Evolutionary conservation across 306 rosid species (phyloP).

Genomic region (Prunus mira): DNA sequence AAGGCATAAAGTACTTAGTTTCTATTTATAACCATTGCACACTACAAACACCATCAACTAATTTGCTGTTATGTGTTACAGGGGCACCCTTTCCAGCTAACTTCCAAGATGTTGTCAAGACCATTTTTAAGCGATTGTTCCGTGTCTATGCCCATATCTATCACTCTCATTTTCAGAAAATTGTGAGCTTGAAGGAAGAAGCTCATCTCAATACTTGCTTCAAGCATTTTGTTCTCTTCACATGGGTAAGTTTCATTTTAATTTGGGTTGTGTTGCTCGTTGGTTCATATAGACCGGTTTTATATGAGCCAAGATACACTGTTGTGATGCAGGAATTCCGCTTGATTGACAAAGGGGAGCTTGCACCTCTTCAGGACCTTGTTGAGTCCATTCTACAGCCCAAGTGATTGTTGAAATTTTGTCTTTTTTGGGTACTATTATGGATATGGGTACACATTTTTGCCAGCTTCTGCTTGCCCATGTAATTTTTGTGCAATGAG

Average conservation of each 20-base stretch:
- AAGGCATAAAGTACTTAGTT: background rate
- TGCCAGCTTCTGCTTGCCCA: conserved; percentile 17
- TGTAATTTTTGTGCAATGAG: conserved; percentile 15
- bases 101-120: conserved; percentile 75
- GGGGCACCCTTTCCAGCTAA: conserved; percentile 78
- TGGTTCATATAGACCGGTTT: background rate
- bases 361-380: conserved; percentile 76
- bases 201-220: conserved; percentile 94
- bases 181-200: conserved; percentile 83
- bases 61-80: conserved; percentile 19
- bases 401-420: background rate
- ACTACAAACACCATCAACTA: background rate
- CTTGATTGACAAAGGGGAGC: conserved; percentile 70
- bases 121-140: conserved; percentile 78
- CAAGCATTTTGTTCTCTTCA: conserved; percentile 86
- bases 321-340: conserved; percentile 63
- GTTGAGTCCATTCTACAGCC: conserved; percentile 66
- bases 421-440: background rate
- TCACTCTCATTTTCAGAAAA: conserved; percentile 81
- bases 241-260: conserved; percentile 57
- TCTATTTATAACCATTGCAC: background rate
- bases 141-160: conserved; percentile 90
- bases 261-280: background rate
- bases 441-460: conserved; percentile 24
- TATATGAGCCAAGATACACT: background rate